Evolutionary conservation across 2,329 filamentous ascomycete genomes (phyloP), one percentile per base, ranked within the genome.

Genomic region (Penicillium oxalicum): DNA sequence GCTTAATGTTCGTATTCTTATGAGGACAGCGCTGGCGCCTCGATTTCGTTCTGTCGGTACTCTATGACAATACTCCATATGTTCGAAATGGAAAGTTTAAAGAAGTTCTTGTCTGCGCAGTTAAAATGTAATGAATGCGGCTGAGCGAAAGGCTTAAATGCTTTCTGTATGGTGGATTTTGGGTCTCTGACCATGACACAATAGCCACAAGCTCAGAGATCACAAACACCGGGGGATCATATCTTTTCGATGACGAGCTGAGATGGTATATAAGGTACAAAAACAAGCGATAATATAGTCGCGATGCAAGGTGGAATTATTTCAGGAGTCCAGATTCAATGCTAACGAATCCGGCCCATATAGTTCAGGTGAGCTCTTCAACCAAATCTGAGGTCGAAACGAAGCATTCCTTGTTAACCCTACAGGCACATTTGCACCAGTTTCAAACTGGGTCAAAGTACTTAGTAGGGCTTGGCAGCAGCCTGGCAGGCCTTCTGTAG

Each of bases 401-500:
- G 18, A 2, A 18, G 18, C 18, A 18, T 18, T 2, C 2, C 18
- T 18, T 18, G 18, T 18, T 18, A 2, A 18, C 39, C 29, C 18
- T n/a, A 34, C n/a, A 34, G 29, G 34, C 18, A 28, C 28, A 13
- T n/a, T 35, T 27, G n/a, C 29, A 28, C 24, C 9, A 48, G 29
- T 45, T 38, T 46, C 48, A 47, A n/a, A 24, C 38, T 26, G 29
- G 25, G 11, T 29, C 5, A 6, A 13, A 9, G 9, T 44, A 40
- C 47, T 68, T 82, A 88, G 74, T 88, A 88, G 61, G 76, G 82
- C 71, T 77, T 82, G 47, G 87, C 84, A 61, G 88, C 87, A 57
- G 81, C 75, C 77, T 91, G 87, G 79, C 87, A 91, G 48, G 87
- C 86, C 79, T 91, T 91, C 78, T 81, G 56, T 62, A 35, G 55